These are phyloP conservation scores for Exutisphaerella laricina DNA, from an alignment of 2,329 filamentous ascomycete genomes.

Conservation along the genomic window DNA sequence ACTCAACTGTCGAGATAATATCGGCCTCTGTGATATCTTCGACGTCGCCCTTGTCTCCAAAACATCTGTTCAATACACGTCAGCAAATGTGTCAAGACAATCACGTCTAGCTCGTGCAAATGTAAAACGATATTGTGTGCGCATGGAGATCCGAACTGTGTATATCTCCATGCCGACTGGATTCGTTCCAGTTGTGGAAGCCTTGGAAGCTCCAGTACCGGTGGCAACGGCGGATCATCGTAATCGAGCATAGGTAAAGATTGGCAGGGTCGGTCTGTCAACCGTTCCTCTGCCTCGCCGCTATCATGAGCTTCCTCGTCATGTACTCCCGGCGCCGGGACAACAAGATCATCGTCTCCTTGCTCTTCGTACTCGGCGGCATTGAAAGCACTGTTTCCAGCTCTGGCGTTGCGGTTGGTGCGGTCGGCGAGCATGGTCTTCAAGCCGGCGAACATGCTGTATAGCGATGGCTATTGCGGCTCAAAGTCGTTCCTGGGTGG, in stretches of 20 bases:
- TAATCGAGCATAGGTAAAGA: slow-evolving; percentile 5
- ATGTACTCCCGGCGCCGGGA: not conserved
- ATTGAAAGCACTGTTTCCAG: not conserved
- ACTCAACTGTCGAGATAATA: slow-evolving; percentile 87
- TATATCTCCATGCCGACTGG: slow-evolving; percentile 15
- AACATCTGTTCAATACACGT: slow-evolving; percentile 62
- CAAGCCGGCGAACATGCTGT: slow-evolving; percentile 23
- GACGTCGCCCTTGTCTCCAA: slow-evolving; percentile 98
- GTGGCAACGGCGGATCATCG: slow-evolving; percentile 10
- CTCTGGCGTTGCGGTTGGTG: slow-evolving; percentile 19
- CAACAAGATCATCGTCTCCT: slow-evolving; percentile 1
- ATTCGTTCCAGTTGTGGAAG: not conserved
- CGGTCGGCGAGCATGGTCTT: slow-evolving; percentile 17
- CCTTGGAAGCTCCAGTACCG: too few species aligned
- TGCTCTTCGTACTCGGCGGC: slow-evolving; percentile 6
- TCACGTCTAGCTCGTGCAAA: not conserved
- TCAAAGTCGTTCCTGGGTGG: not conserved
- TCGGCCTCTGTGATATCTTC: slow-evolving; percentile 98
- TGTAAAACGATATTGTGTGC: not conserved
- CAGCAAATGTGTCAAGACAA: slow-evolving; percentile 15
- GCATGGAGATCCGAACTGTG: slow-evolving; percentile 16
- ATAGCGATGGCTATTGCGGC: slow-evolving; percentile 15
- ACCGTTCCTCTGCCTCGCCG: not conserved
- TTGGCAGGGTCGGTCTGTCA: not conserved
- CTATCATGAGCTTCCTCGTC: not conserved